These are phyloP conservation scores for Xylaria sp. DNA, from an alignment of 2,329 filamentous ascomycete species.

Conservation along the genomic window DNA sequence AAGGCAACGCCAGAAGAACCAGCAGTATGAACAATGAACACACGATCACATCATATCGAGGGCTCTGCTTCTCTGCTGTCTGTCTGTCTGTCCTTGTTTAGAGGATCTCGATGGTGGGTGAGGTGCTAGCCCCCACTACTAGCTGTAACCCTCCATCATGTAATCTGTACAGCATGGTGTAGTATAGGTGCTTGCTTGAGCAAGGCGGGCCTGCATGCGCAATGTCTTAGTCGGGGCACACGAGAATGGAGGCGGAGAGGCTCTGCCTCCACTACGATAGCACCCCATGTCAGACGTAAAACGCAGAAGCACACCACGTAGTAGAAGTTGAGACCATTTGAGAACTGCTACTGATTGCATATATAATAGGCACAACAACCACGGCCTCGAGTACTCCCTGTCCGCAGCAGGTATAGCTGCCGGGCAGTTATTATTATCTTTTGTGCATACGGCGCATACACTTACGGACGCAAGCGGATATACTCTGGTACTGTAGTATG, in stretches of 20 bases:
- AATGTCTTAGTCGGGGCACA: conserved; percentile 21
- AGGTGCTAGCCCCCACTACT: conserved; percentile 20
- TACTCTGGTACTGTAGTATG: background rate
- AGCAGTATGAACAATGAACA: conserved; percentile 7
- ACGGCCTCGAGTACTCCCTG: background rate
- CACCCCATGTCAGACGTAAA: background rate
- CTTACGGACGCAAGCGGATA: background rate
- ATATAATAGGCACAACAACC: conserved; percentile 8
- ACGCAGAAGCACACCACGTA: background rate
- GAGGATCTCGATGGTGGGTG: conserved; percentile 30
- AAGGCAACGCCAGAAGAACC: background rate
- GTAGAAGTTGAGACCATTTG: background rate
- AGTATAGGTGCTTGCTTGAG: conserved; percentile 2
- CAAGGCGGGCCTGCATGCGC: conserved; percentile 23
- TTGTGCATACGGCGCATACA: background rate
- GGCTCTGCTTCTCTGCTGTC: background rate
- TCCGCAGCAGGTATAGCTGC: conserved; percentile 5
- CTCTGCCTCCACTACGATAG: conserved; percentile 31
- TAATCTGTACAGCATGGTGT: conserved; percentile 9
- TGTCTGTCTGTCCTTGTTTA: background rate
- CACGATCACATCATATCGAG: background rate
- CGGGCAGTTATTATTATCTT: background rate
- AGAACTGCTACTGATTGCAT: background rate
- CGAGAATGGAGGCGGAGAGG: conserved; percentile 33
- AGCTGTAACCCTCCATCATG: conserved; percentile 30